Conservation (phyloP, 805 yeast species). For the Candida chauliodis region DNA sequence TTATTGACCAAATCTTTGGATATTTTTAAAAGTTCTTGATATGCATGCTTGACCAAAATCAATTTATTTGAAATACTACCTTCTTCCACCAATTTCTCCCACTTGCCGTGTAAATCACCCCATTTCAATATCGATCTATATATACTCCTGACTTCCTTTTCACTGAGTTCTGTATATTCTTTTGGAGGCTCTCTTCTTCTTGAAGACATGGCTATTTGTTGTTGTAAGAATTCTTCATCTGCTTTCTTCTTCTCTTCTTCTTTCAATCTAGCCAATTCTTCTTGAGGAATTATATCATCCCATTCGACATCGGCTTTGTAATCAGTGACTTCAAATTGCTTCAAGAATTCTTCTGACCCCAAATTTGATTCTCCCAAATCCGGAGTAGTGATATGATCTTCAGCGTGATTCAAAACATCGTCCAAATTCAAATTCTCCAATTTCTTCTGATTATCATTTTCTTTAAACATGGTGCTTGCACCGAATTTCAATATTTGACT, state of each 20-base stretch:
- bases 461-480: slow-evolving; percentile 97
- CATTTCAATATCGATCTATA: slow-evolving; percentile 77
- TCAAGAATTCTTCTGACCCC: slow-evolving; percentile 96
- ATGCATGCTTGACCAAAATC: slow-evolving; percentile 69
- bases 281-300: slow-evolving; percentile 98
- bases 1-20: slow-evolving; percentile 59
- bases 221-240: slow-evolving; percentile 83
- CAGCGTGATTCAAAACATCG: slow-evolving; percentile 94
- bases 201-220: slow-evolving; percentile 83
- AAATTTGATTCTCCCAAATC: slow-evolving; percentile 95
- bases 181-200: slow-evolving; percentile 52
- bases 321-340: slow-evolving; percentile 97
- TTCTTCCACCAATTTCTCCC: slow-evolving; percentile 86
- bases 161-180: slow-evolving; percentile 57
- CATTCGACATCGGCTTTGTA: slow-evolving; percentile 97
- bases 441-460: slow-evolving; percentile 91
- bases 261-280: slow-evolving; percentile 81
- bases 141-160: slow-evolving; percentile 80
- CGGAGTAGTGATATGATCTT: slow-evolving; percentile 94
- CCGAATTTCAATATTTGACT: slow-evolving; percentile 95
- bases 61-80: slow-evolving; percentile 86
- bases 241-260: slow-evolving; percentile 84
- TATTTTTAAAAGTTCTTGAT: slow-evolving; percentile 62
- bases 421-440: slow-evolving; percentile 93
- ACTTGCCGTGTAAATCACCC: slow-evolving; percentile 73